Evolutionary conservation across 2,329 filamentous ascomycete species (phyloP).

Genomic region (Acarospora socialis): DNA sequence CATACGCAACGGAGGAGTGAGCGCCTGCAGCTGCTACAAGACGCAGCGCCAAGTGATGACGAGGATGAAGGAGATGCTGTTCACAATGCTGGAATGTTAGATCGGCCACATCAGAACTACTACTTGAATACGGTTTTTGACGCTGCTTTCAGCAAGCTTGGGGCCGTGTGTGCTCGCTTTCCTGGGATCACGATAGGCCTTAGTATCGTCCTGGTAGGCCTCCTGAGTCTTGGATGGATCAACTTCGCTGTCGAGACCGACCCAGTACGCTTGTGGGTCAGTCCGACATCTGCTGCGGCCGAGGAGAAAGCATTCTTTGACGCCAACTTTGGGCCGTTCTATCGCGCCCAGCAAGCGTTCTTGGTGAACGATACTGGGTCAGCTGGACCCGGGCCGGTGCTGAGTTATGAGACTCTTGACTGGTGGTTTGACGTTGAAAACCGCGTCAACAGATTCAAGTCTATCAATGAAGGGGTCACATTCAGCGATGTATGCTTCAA

Average conservation of each 20-base stretch:
- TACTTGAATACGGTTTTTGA: conserved; percentile 73
- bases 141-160: conserved; percentile 63
- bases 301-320: conserved; percentile 93
- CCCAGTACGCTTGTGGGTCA: conserved; percentile 91
- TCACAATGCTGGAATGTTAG: conserved; percentile 59
- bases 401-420: conserved; percentile 72
- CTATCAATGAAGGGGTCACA: conserved; percentile 50
- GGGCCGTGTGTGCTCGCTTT: conserved; percentile 66
- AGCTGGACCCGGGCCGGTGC: conserved; percentile 54
- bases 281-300: conserved; percentile 77
- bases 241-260: conserved; percentile 81
- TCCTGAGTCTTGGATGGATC: conserved; percentile 79
- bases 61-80: conserved; percentile 85
- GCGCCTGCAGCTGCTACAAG: conserved; percentile 72
- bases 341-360: conserved; percentile 84
- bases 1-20: conserved; percentile 65
- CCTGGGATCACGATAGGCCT: conserved; percentile 67
- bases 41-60: conserved; percentile 71
- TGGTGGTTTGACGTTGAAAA: conserved; percentile 94
- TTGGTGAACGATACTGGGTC: conserved; percentile 70
- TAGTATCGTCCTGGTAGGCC: conserved; percentile 58
- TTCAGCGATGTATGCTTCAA: conserved; percentile 88
- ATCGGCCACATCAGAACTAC: conserved; percentile 67
- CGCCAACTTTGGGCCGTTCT: conserved; percentile 84
- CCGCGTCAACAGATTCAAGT: conserved; percentile 58